These are phyloP conservation scores for Xanthoparmelia taractica DNA, from an alignment of 495 filamentous ascomycete genomes.

Conservation along the genomic window DNA sequence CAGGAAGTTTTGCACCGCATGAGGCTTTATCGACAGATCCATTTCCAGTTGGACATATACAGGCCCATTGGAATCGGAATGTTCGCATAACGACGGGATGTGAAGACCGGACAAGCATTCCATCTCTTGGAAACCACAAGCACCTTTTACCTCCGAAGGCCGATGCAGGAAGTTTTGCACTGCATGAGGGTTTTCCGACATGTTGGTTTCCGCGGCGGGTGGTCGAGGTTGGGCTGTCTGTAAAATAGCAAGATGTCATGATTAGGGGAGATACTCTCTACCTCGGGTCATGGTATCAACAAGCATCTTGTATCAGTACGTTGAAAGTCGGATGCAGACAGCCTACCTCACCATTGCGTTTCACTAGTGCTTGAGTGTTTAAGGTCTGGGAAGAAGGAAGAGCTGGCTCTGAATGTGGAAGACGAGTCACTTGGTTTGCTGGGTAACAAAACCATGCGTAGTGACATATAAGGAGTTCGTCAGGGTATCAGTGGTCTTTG, in stretches of 20 bases:
- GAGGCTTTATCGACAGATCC: too few species aligned
- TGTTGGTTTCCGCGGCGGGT: neutral
- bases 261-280: neutral
- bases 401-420: neutral
- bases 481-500: neutral
- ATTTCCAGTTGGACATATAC: too few species aligned
- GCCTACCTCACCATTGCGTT: neutral
- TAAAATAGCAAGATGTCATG: neutral
- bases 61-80: too few species aligned
- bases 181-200: neutral
- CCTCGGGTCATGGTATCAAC: neutral
- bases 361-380: neutral
- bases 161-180: too few species aligned
- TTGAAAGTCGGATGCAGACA: neutral
- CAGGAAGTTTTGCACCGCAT: neutral
- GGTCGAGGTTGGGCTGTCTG: neutral
- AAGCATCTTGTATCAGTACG: neutral
- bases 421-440: neutral
- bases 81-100: neutral
- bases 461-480: neutral
- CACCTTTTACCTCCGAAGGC: neutral
- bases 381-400: neutral
- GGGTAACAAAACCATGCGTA: neutral
- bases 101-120: neutral
- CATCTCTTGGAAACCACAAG: neutral